Evolutionary conservation across 2,329 filamentous ascomycete species (phyloP).

Genomic region (Stachybotrys echinatus): DNA sequence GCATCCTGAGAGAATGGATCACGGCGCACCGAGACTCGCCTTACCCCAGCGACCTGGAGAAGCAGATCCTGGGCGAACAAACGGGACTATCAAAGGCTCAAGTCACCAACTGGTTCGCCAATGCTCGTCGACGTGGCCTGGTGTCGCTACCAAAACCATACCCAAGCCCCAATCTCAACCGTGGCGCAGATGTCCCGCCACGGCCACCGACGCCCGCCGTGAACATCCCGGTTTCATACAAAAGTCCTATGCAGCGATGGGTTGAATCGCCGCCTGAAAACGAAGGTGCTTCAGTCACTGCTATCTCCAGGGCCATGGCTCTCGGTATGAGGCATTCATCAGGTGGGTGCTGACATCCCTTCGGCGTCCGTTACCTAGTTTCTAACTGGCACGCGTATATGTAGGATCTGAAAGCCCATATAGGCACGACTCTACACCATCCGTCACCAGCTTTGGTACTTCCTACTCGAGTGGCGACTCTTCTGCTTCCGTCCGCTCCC

Average conservation of each 20-base stretch:
- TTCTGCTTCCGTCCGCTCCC: slow-evolving; percentile 7
- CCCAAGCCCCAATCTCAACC: slow-evolving; percentile 3
- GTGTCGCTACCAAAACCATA: slow-evolving; percentile 27
- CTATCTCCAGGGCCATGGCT: slow-evolving; percentile 22
- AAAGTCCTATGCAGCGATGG: slow-evolving; percentile 24
- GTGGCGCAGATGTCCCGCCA: slow-evolving; percentile 53
- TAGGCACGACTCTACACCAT: slow-evolving; percentile 16
- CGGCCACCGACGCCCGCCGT: slow-evolving; percentile 27
- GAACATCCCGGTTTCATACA: slow-evolving; percentile 9
- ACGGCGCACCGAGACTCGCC: slow-evolving; percentile 69
- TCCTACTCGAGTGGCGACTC: slow-evolving; percentile 11
- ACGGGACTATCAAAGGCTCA: slow-evolving; percentile 75
- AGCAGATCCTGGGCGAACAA: slow-evolving; percentile 64
- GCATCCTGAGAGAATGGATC: slow-evolving; percentile 75
- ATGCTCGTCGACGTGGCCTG: slow-evolving; percentile 75
- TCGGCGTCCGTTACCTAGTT: not conserved
- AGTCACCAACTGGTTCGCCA: slow-evolving; percentile 85
- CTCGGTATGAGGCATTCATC: slow-evolving; percentile 9
- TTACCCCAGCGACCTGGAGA: slow-evolving; percentile 79
- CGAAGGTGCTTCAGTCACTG: slow-evolving; percentile 22
- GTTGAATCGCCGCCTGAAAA: slow-evolving; percentile 25
- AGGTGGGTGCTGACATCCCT: not conserved
- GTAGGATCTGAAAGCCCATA: slow-evolving; percentile 17
- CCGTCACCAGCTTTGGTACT: slow-evolving; percentile 9
- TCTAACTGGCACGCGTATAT: not conserved